phyloP scores from a whole-genome alignment of 148 eudicot species.

The Amaranthus cruentus region DNA sequence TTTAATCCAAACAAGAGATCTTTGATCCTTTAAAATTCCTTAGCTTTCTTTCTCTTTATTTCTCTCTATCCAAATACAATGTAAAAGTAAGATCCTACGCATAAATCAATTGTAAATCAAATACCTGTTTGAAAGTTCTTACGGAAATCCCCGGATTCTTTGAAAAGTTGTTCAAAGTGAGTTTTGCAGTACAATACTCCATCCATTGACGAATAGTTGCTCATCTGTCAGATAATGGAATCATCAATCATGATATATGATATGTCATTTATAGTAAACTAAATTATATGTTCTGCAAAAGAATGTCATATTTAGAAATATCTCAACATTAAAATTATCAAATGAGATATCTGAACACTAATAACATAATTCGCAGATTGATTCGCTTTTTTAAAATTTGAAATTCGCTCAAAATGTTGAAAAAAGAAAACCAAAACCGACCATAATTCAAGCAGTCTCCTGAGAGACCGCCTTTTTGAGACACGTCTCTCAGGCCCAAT shows the following conservation, averaged over 20 bases:
- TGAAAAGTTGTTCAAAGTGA: conserved; percentile 95
- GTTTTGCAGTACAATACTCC: conserved; percentile 93
- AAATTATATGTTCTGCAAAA: not conserved
- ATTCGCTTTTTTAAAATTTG: not conserved
- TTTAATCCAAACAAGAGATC: no score
- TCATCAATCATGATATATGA: not conserved
- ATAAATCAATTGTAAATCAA: not conserved
- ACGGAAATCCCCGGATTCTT: conserved; percentile 93
- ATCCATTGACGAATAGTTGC: conserved; percentile 99
- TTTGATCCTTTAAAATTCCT: no score
- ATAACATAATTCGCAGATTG: not conserved
- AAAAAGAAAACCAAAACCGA: no score
- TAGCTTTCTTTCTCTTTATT: no score
- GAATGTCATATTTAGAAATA: not conserved
- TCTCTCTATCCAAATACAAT: no score
- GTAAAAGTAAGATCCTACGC: not conserved
- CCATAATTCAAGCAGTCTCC: no score
- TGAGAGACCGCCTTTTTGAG: no score
- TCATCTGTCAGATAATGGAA: conserved; percentile 44
- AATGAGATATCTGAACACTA: not conserved
- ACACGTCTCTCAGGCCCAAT: no score
- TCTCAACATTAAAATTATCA: not conserved
- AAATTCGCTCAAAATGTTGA: no score
- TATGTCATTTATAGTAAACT: not conserved
- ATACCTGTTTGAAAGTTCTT: conserved; percentile 78